Base-by-base conservation (phyloP, 2,329 filamentous ascomycete genomes). In the Aspergillus arachidicola region DNA sequence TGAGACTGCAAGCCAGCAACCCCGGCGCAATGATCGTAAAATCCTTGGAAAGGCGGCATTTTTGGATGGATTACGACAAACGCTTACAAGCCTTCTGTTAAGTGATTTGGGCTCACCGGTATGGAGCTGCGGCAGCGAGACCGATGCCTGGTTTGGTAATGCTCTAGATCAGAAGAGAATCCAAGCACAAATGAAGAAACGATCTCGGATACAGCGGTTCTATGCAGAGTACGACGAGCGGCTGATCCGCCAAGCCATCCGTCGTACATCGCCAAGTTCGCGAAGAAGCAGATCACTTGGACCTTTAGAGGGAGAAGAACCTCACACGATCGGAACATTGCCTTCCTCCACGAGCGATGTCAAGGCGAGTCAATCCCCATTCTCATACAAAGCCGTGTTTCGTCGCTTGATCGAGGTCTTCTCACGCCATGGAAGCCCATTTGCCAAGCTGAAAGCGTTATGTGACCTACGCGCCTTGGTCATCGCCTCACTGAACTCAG, bases 21-120 rank as follows among this genome's bases (percentile, higher is more conserved):
- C 70, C 62, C 78, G 69, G 41, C 74, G 70, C 48, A 67, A 63
- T 59, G 79, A 78, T 23, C 76, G 75, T 54, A 79, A 77, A 58
- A 68, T 73, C 78, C 87, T 92, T 63, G 90, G 92, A 51, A 96
- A 95, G 79, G 83, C 86, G 3, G 85, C 84, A n/a, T 97, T 97
- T 76, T 81, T 97, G 59, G 83, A 87, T 9, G 90, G 93, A 34
- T 82, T 97, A 34, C 89, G 89, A 69, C 91, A 94, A 73, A 91
- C 89, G 0, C 80, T 98, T 45, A 94, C 90, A 1, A 94, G 93
- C 67, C 83, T 99, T 21, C 80, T 98, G 2, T 81, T 98, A 30
- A 98, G 94, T 57, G 95, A 99, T 75, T 83, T 98, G 4, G 93
- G 94, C 6, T 93, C 90, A 46, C 86, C 92, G 34, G 90, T 97